phyloP scores from a whole-genome alignment of 2,329 filamentous ascomycete genomes.

The Teratosphaeria zuluensis region DNA sequence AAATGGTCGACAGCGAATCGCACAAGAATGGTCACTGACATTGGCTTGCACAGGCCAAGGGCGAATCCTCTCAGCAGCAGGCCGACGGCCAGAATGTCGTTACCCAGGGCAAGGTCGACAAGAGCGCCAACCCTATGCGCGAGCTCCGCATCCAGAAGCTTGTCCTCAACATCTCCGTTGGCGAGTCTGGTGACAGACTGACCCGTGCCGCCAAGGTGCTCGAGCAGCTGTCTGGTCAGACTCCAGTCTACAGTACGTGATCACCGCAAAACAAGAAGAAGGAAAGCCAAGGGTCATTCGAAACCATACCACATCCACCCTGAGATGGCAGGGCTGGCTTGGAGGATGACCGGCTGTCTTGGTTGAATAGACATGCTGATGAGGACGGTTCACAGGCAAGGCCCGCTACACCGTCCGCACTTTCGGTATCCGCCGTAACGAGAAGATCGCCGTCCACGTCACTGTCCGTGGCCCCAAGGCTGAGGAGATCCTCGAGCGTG shows the following conservation, averaged over 20 bases:
- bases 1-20: background rate
- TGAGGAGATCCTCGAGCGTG: conserved; percentile 99
- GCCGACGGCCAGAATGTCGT: conserved; percentile 20
- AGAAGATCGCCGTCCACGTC: conserved; percentile 99
- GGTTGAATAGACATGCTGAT: background rate
- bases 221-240: conserved; percentile 98
- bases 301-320: background rate
- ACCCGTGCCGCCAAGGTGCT: conserved; percentile 99
- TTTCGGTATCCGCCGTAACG: conserved; percentile 99
- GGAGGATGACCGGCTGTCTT: background rate
- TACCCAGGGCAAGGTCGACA: conserved; percentile 42
- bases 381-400: conserved; percentile 59
- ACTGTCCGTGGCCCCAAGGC: conserved; percentile 98
- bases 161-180: conserved; percentile 98
- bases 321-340: background rate
- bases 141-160: conserved; percentile 99
- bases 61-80: conserved; percentile 21
- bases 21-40: conserved; percentile 2
- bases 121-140: conserved; percentile 96
- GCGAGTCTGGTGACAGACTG: conserved; percentile 99
- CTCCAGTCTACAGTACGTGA: conserved; percentile 90
- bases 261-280: background rate
- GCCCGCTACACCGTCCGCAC: conserved; percentile 99
- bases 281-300: background rate
- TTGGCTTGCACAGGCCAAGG: conserved; percentile 17